Evolutionary conservation across 176 grass and related monocot genomes (phyloP).

Genomic region (Guadua angustifolia): DNA sequence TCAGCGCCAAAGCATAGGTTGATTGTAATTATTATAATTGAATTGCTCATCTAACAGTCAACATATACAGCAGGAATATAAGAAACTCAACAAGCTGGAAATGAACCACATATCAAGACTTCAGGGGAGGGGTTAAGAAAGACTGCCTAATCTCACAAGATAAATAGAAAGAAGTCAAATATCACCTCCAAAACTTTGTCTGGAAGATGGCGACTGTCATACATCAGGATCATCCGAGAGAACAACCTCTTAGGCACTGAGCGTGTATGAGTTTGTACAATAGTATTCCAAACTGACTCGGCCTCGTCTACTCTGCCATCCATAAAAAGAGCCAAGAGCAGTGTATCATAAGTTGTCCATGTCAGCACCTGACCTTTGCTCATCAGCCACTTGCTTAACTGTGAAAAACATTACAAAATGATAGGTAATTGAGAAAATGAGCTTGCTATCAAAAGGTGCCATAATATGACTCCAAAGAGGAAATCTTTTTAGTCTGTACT

Average conservation of each 20-base stretch:
- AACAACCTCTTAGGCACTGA: conserved; percentile 83
- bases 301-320: conserved; percentile 75
- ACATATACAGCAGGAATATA: neutral
- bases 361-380: conserved; percentile 91
- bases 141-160: neutral
- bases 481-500: neutral
- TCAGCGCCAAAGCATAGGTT: neutral
- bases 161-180: conserved; percentile 3
- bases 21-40: neutral
- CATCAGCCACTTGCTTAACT: conserved; percentile 93
- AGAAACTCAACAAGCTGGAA: neutral
- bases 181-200: conserved; percentile 88
- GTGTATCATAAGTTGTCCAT: conserved; percentile 75
- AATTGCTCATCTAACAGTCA: conserved; percentile 9
- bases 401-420: neutral
- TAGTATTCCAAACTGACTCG: conserved; percentile 62
- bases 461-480: neutral
- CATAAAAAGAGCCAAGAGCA: conserved; percentile 84
- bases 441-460: neutral
- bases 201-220: conserved; percentile 54
- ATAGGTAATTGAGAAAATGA: conserved; percentile 9
- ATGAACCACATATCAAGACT: neutral
- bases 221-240: conserved; percentile 82
- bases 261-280: conserved; percentile 65
- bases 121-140: neutral